Evolutionary conservation across 2,329 filamentous ascomycete genomes (phyloP), one percentile per base, ranked within the genome.

Genomic region (Colletotrichum salicis): DNA sequence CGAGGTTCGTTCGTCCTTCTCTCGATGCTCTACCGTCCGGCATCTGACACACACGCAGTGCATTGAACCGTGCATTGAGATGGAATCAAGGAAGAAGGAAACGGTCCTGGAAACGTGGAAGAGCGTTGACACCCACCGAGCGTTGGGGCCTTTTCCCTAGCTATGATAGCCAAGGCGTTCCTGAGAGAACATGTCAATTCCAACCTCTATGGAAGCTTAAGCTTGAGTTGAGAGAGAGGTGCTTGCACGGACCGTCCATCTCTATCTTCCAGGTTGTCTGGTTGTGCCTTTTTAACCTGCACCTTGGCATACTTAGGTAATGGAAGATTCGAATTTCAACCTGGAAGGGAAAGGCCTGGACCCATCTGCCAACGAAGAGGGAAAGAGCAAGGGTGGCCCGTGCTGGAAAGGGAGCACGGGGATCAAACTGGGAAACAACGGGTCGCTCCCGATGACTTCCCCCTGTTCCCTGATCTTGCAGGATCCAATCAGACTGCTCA

Each of bases 341-440:
- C n/a, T 52, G 19, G n/a, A n/a, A 52, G 41, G 15, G n/a, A 10
- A 10, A 22, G 56, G 31, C 33, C 56, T 58, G 56, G n/a, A 24
- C 56, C 52, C 52, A 55, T 55, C 33, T 37, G 54, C 54, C 27
- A 56, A 24, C 35, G 8, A 45, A 52, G 41, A 60, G 5, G 33
- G 45, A n/a, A 62, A 19, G 24, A 45, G 24, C 27, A 58, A 29
- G 15, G 31, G 19, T 3, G 63, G 61, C 45, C 62, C 61, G 67
- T 70, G 67, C 67, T 48, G 33, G 51, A 13, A 15, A 52, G 61
- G 41, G 45, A 67, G 48, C 33, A 55, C 33, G 31, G 57, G 33
- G 45, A 48, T 68, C 69, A 27, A 68, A 68, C 41, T 55, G 52
- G 69, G 67, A 66, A 71, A 71, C 60, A 66, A 72, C 67, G 70